These are phyloP conservation scores for Nakataea oryzae DNA, from an alignment of 2,329 filamentous ascomycete species.

Conservation along the genomic window DNA sequence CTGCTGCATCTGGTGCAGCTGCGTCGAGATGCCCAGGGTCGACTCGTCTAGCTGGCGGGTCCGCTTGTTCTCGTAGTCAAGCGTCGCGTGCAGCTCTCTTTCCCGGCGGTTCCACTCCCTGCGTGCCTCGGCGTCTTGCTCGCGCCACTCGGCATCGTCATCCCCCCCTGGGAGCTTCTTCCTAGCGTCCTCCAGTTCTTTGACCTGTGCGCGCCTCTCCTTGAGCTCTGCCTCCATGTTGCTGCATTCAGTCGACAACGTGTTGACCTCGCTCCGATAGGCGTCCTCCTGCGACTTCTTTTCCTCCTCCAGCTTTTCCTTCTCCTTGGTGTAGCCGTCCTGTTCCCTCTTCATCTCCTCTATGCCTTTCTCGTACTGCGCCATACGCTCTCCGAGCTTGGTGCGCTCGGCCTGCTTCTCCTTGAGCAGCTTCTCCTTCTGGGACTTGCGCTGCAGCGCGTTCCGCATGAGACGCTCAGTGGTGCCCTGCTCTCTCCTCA, in stretches of 20 bases:
- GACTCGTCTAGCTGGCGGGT: conserved; percentile 36
- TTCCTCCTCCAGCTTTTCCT: conserved; percentile 36
- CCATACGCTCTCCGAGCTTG: conserved; percentile 60
- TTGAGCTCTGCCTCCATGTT: conserved; percentile 64
- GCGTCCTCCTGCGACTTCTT: conserved; percentile 40
- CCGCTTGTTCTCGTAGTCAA: conserved; percentile 36
- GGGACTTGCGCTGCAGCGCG: conserved; percentile 66
- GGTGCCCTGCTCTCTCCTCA: conserved; percentile 70
- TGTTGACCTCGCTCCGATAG: conserved; percentile 40
- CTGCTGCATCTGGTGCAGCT: conserved; percentile 26
- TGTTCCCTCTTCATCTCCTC: conserved; percentile 47
- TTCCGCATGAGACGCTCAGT: conserved; percentile 74
- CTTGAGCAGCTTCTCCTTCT: conserved; percentile 62
- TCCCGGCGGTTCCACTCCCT: conserved; percentile 45
- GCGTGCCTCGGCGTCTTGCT: conserved; percentile 38
- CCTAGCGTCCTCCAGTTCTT: conserved; percentile 60
- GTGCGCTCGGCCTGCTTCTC: conserved; percentile 57
- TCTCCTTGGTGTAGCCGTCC: conserved; percentile 43
- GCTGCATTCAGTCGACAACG: conserved; percentile 53
- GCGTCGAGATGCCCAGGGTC: conserved; percentile 33
- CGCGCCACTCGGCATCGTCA: conserved; percentile 45
- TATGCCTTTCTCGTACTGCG: conserved; percentile 56
- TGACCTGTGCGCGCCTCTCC: conserved; percentile 60
- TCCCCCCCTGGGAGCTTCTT: conserved; percentile 53
- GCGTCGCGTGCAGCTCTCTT: conserved; percentile 38